Base-by-base conservation (phyloP, 371 early-diverging fungal genomes). In the Fennellomyces sp. region DNA sequence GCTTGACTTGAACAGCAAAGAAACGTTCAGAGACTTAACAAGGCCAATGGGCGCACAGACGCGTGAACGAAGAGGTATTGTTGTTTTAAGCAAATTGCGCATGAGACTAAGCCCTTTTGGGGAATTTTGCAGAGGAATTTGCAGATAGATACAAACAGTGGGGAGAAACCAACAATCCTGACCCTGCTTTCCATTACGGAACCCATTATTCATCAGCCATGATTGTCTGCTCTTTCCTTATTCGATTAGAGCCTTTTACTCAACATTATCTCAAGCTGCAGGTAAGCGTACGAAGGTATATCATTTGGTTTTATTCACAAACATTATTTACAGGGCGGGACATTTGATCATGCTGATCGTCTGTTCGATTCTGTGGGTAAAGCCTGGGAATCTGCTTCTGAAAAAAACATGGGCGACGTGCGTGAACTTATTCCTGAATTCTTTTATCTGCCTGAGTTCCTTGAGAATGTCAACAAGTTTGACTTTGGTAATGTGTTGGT, bases 121-220 rank as follows among this genome's bases (percentile, higher is more conserved):
- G n/a, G n/a, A n/a, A n/a, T n/a, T n/a, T n/a, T n/a, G n/a, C n/a
- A 69, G 75, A 29, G 64, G 88, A 70, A 69, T 89, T 74, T 65
- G 75, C 75, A 49, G 87, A 78, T 13, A 68, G 84, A 19, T 80
- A 83, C 58, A 68, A 74, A n/a, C 81, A 89, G 56, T 80, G 86
- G 58, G 92, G 91, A 56, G 93, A 93, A 63, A 80, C 94, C 65
- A 64, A 82, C 61, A 68, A 94, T 80, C 68, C 83, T 35, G 69
- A 88, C 65, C 89, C 89, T 28, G 86, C 84, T 35, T 94, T 93
- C 75, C 89, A 92, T 64, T 94, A 94, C 63, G 94, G 94, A n/a
- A 92, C 95, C 0, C 95, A 95, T 63, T 95, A 95, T 63, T 93
- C 93, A 1, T 90, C 92, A 0, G 91, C 95, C 5, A 92, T 91